Base-by-base conservation (phyloP, 176 grass and related monocot species). In the Triticum turgidum region DNA sequence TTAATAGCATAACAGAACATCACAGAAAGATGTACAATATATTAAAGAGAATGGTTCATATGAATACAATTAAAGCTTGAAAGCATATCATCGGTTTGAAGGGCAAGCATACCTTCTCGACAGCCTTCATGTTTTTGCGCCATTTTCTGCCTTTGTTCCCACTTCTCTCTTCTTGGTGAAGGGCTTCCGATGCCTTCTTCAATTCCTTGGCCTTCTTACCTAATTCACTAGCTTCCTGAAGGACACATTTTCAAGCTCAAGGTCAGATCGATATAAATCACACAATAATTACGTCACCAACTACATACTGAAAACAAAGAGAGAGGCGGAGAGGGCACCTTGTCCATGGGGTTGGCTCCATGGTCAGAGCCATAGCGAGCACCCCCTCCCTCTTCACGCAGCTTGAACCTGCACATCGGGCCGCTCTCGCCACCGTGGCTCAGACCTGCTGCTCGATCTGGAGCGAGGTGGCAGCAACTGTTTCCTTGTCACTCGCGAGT, bases 81-180 rank as follows among this genome's bases (percentile, higher is more conserved):
- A 56, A 64, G 2, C 58, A 65, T 65, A 47, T 22, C 5, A 85
- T 30, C 11, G 13, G 11, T 87, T 63, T 76, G 11, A 15, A 76
- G 61, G 33, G 34, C 21, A 83, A 41, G 41, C 41, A 44, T 47
- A 92, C 97, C 92, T 97, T 99, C 70, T 93, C 94, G 13, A 91
- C 85, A 88, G 97, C 85, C 80, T 99, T 99, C 65, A 99, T 90
- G 8, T 99, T 99, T 91, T 99, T 99, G 82, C 94, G 97, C 90
- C 90, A 99, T 94, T 99, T 99, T 73, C 97, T 85, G 79, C 94
- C 97, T 63, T 97, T 99, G 21, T 44, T 92, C 34, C 97, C 94
- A 38, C 72, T 96, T 83, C 90, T 96, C 58, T 99, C 97, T 81
- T 99, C 97, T 90, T 94, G 97, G 73, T 91, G 97, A 87, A 99